Conservation (phyloP, 495 filamentous ascomycete species). For the Penicillium arizonense region DNA sequence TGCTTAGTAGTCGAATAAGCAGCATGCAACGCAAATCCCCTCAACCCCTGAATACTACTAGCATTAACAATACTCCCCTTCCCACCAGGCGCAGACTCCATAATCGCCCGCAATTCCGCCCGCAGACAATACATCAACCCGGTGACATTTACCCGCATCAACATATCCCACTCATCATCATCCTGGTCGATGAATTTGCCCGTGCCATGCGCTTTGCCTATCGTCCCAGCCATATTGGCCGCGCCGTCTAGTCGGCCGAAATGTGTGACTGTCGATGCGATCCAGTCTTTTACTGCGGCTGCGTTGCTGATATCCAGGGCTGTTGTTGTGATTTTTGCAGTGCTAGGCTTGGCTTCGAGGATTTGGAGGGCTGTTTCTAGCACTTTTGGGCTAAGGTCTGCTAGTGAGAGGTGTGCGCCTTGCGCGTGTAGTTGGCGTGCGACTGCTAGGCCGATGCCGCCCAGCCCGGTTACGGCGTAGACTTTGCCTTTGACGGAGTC, state of each 20-base stretch:
- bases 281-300: conserved; percentile 47
- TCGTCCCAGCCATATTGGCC: conserved; percentile 56
- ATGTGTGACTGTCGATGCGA: conserved; percentile 34
- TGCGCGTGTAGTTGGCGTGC: conserved; percentile 45
- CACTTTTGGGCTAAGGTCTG: conserved; percentile 43
- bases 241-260: conserved; percentile 55
- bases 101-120: conserved; percentile 50
- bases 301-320: conserved; percentile 40
- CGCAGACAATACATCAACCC: conserved; percentile 58
- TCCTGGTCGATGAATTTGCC: conserved; percentile 36
- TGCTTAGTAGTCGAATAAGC: conserved; percentile 59
- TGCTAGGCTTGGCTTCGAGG: not conserved
- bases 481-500: conserved; percentile 41
- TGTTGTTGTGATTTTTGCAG: conserved; percentile 23
- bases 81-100: conserved; percentile 25
- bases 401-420: conserved; percentile 51
- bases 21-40: conserved; percentile 44
- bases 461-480: conserved; percentile 54
- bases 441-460: conserved; percentile 59
- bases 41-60: conserved; percentile 51
- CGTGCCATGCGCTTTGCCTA: conserved; percentile 35
- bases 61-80: conserved; percentile 60
- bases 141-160: conserved; percentile 55
- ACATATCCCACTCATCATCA: conserved; percentile 51
- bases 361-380: conserved; percentile 25